Conservation (phyloP, 1,284 basidiomycete species). For the Boletus subluridellus region DNA sequence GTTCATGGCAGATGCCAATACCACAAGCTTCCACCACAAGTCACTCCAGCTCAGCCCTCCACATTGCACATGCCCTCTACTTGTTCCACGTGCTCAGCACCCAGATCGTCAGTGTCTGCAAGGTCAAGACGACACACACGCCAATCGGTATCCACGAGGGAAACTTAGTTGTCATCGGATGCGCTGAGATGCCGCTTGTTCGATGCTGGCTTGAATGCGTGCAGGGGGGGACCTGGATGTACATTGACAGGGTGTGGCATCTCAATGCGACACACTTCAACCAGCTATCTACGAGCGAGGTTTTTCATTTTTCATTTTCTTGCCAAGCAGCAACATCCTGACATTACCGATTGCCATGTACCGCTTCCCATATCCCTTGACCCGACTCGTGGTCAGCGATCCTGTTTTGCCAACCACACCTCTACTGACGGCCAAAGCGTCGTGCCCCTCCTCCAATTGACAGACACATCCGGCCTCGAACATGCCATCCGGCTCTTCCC, state of each 20-base stretch:
- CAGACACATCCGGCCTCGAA: conserved; percentile 58
- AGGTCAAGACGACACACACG: conserved; percentile 19
- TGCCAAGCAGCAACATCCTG: not conserved
- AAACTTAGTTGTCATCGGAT: conserved; percentile 62
- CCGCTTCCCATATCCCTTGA: not conserved
- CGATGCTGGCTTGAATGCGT: conserved; percentile 28
- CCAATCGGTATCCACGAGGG: conserved; percentile 31
- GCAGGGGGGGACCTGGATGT: conserved; percentile 19
- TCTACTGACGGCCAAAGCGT: conserved; percentile 37
- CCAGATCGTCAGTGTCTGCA: conserved; percentile 50
- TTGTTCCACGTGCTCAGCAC: conserved; percentile 69
- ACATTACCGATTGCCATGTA: not conserved
- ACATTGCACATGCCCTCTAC: conserved; percentile 66
- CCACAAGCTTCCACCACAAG: not conserved
- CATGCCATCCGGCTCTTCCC: conserved; percentile 69
- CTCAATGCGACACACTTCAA: conserved; percentile 21
- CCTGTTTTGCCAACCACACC: conserved; percentile 70
- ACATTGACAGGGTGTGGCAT: conserved; percentile 18
- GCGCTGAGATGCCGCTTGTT: conserved; percentile 34
- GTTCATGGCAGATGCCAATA: conserved; percentile 11
- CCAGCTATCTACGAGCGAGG: conserved; percentile 29
- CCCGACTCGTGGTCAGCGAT: conserved; percentile 40
- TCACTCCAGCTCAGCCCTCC: conserved; percentile 44
- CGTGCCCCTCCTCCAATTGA: conserved; percentile 59
- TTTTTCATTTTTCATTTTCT: not conserved